A percentile compares a stretch with the other conserved stretches of the same genome.
Evolutionary conservation across 2,329 filamentous ascomycete genomes (phyloP).

Genomic region (Myriosclerotinia scirpicola): DNA sequence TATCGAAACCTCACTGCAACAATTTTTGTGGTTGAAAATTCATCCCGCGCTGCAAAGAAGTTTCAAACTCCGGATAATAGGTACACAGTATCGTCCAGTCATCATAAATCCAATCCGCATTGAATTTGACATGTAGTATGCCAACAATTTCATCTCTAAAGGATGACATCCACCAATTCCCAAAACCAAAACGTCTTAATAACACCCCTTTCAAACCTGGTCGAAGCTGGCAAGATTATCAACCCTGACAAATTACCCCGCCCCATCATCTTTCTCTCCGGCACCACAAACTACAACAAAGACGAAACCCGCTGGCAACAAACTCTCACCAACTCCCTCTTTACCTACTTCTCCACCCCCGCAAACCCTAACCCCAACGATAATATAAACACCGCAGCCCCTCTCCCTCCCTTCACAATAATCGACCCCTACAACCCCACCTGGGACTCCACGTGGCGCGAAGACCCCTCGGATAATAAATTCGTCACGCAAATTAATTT

Average conservation of each 20-base stretch:
- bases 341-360: constrained; percentile 81
- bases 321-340: constrained; percentile 66
- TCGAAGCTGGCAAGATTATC: constrained; percentile 88
- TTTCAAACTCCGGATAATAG: neutral
- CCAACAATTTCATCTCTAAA: constrained; percentile 49
- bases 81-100: constrained; percentile 47
- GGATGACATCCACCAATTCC: constrained; percentile 47
- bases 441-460: constrained; percentile 56
- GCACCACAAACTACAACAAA: constrained; percentile 47
- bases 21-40: too few relatives aligned
- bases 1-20: too few relatives aligned
- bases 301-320: constrained; percentile 25
- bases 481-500: constrained; percentile 59
- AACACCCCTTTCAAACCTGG: constrained; percentile 89
- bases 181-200: constrained; percentile 42
- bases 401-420: constrained; percentile 51
- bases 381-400: neutral
- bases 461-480: constrained; percentile 48
- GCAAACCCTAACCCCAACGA: constrained; percentile 71
- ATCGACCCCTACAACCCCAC: constrained; percentile 56
- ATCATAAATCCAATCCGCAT: constrained; percentile 92
- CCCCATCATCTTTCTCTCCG: constrained; percentile 56
- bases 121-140: constrained; percentile 63
- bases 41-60: neutral
- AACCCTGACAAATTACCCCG: constrained; percentile 57